Percentiles rank a stretch among this genome's conserved stretches.
These are phyloP conservation scores for Wickerhamomyces tratensis DNA, from an alignment of 805 yeast genomes.

Conservation along the genomic window DNA sequence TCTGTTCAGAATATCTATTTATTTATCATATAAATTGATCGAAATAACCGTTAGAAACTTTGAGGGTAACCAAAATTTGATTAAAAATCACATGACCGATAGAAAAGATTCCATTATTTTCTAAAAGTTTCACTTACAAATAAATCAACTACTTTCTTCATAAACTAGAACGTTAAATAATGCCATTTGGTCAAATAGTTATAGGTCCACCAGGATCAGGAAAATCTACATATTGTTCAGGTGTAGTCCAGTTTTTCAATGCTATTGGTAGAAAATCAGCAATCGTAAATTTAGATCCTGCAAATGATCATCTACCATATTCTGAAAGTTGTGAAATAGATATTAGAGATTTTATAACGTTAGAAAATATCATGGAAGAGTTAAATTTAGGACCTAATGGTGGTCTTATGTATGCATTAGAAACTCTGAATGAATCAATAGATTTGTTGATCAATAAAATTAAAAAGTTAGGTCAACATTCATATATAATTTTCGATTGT, in stretches of 20 bases:
- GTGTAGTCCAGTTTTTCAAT: conserved; percentile 83
- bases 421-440: conserved; percentile 44
- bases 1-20: too few relatives aligned
- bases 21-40: too few relatives aligned
- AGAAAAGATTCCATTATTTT: too few relatives aligned
- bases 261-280: conserved; percentile 89
- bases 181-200: conserved; percentile 81
- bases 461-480: conserved; percentile 42
- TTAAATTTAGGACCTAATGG: conserved; percentile 78
- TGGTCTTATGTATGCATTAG: conserved; percentile 83
- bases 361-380: conserved; percentile 73
- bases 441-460: conserved; percentile 52
- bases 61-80: too few relatives aligned
- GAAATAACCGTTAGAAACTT: too few relatives aligned
- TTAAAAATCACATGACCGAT: too few relatives aligned
- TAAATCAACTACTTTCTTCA: too few relatives aligned
- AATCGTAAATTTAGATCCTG: conserved; percentile 89
- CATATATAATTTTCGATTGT: conserved; percentile 75
- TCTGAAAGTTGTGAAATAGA: conserved; percentile 54
- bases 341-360: conserved; percentile 63
- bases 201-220: conserved; percentile 99
- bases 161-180: conserved; percentile 5
- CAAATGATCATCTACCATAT: conserved; percentile 64
- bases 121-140: too few relatives aligned
- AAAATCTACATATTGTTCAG: conserved; percentile 89